A percentile compares a stretch with the other conserved stretches of the same genome.
These are phyloP conservation scores for Cairneyella variabilis DNA, from an alignment of 495 filamentous ascomycete genomes.

Conservation along the genomic window DNA sequence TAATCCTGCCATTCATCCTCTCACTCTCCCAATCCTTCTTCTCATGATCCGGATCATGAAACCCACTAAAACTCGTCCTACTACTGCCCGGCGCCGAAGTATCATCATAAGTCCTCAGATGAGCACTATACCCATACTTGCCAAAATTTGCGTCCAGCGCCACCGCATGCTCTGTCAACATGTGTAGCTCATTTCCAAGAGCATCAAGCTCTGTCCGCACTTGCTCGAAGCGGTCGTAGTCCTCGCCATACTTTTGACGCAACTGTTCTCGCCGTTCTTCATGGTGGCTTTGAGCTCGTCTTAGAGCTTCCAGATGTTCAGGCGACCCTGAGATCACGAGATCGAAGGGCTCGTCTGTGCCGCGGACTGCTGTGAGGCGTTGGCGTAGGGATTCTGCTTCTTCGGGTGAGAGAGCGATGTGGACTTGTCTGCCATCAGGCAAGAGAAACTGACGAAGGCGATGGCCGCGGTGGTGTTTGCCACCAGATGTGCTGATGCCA, in stretches of 20 bases:
- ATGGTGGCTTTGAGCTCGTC: conserved; percentile 44
- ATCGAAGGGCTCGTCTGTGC: conserved; percentile 43
- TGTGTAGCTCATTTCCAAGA: conserved; percentile 46
- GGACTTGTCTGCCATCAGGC: conserved; percentile 49
- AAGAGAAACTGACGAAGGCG: conserved; percentile 45
- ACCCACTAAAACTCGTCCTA: conserved; percentile 27
- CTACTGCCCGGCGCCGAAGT: conserved; percentile 6
- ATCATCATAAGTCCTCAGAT: conserved; percentile 41
- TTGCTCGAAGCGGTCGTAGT: conserved; percentile 49
- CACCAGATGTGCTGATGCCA: not conserved
- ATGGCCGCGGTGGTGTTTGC: conserved; percentile 25
- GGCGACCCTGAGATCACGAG: conserved; percentile 48
- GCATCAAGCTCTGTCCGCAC: conserved; percentile 44
- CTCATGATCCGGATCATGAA: conserved; percentile 28
- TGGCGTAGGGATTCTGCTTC: conserved; percentile 41
- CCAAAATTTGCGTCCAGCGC: conserved; percentile 52
- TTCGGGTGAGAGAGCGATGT: conserved; percentile 49
- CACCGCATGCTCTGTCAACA: conserved; percentile 46
- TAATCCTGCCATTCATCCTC: conserved; percentile 35
- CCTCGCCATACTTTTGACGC: conserved; percentile 37
- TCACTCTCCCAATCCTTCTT: conserved; percentile 41
- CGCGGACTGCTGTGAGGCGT: conserved; percentile 32
- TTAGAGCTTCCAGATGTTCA: conserved; percentile 50
- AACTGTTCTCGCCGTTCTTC: conserved; percentile 38
- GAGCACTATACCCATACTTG: conserved; percentile 47